phyloP scores from a whole-genome alignment of 1,284 basidiomycete species.

The Exobasidium cylindrosporum region DNA sequence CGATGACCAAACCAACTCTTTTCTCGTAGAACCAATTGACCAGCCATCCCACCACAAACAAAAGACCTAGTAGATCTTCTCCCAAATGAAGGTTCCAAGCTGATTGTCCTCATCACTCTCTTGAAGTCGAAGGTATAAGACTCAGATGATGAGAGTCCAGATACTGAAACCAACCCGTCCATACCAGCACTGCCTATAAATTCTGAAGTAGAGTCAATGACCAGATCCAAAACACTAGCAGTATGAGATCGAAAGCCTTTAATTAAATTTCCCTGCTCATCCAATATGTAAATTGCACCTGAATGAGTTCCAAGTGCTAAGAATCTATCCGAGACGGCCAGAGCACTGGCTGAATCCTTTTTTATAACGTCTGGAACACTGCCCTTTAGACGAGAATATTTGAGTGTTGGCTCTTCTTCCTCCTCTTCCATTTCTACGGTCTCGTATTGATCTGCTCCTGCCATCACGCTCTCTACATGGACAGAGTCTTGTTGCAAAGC shows the following conservation, averaged over 20 bases:
- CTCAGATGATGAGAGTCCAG: slow-evolving; percentile 71
- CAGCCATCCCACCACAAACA: slow-evolving; percentile 89
- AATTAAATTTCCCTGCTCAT: slow-evolving; percentile 73
- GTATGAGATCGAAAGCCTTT: slow-evolving; percentile 88
- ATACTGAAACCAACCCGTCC: slow-evolving; percentile 88
- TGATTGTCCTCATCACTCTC: slow-evolving; percentile 83
- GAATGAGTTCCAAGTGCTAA: slow-evolving; percentile 84
- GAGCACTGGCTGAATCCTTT: slow-evolving; percentile 65
- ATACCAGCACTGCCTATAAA: slow-evolving; percentile 90
- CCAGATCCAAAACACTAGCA: slow-evolving; percentile 83
- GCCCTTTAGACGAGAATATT: slow-evolving; percentile 80
- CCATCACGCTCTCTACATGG: background rate
- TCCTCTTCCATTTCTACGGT: slow-evolving; percentile 20
- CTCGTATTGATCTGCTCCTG: background rate
- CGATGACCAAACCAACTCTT: slow-evolving; percentile 96
- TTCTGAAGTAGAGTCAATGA: slow-evolving; percentile 78
- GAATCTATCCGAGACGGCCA: slow-evolving; percentile 69
- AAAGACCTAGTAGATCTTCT: slow-evolving; percentile 77
- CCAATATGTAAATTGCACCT: slow-evolving; percentile 84
- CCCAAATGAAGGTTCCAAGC: slow-evolving; percentile 86
- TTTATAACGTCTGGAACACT: slow-evolving; percentile 74
- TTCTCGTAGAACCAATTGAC: slow-evolving; percentile 78
- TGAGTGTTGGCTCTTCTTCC: slow-evolving; percentile 63
- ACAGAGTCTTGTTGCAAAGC: background rate
- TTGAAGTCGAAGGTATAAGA: slow-evolving; percentile 91